phyloP scores from a whole-genome alignment of 2,329 filamentous ascomycete genomes.

The Aspergillus calidoustus region DNA sequence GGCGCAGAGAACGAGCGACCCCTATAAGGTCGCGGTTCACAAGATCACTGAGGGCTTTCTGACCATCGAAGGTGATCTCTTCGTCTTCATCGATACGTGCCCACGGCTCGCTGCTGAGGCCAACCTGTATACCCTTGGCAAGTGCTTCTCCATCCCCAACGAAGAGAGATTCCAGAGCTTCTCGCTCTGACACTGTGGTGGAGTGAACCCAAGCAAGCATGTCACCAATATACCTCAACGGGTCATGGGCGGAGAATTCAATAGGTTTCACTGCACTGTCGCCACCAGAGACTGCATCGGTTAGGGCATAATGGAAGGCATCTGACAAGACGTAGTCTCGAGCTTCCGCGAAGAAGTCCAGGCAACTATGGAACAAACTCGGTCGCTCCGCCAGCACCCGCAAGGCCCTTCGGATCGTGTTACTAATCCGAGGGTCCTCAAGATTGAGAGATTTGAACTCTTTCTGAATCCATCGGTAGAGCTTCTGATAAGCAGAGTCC shows the following conservation, averaged over 20 bases:
- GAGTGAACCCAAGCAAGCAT: conserved; percentile 99
- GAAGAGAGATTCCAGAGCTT: conserved; percentile 89
- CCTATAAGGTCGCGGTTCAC: conserved; percentile 84
- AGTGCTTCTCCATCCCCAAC: conserved; percentile 89
- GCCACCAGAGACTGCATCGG: conserved; percentile 66
- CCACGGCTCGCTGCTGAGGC: conserved; percentile 84
- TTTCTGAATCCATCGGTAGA: conserved; percentile 92
- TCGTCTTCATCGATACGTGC: conserved; percentile 65
- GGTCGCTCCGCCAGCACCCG: conserved; percentile 88
- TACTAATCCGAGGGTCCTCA: conserved; percentile 90
- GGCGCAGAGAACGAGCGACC: conserved; percentile 80
- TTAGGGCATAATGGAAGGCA: conserved; percentile 85
- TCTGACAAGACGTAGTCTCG: conserved; percentile 86
- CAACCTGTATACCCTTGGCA: conserved; percentile 77
- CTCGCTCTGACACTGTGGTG: conserved; percentile 87
- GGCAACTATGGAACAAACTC: conserved; percentile 86
- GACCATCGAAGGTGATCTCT: conserved; percentile 71
- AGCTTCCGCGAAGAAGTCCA: conserved; percentile 91
- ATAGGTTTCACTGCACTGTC: conserved; percentile 80
- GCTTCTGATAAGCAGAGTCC: conserved; percentile 89
- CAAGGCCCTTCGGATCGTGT: conserved; percentile 79
- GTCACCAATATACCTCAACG: conserved; percentile 88
- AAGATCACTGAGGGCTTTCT: conserved; percentile 79
- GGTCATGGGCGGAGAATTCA: conserved; percentile 89
- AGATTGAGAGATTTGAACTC: conserved; percentile 92